These are phyloP conservation scores for Melampsora larici-populina DNA, from an alignment of 1,284 basidiomycete genomes.

Conservation along the genomic window DNA sequence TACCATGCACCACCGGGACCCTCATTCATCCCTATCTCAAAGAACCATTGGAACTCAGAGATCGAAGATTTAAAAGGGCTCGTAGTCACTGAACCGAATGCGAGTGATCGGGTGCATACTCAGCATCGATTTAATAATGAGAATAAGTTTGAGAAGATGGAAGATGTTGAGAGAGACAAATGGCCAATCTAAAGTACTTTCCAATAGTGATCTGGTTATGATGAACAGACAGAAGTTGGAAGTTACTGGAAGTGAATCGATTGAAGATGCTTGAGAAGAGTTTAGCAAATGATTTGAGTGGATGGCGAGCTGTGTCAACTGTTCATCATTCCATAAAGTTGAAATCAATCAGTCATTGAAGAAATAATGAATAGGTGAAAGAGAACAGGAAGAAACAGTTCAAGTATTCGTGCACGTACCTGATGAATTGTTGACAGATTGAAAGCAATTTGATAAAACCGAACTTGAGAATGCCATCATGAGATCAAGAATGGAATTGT, in stretches of 20 bases:
- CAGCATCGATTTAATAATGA: conserved; percentile 55
- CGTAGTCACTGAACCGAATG: conserved; percentile 57
- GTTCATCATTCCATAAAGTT: not conserved
- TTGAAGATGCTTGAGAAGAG: too few relatives aligned
- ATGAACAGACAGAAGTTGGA: too few relatives aligned
- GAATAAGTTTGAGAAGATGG: too few relatives aligned
- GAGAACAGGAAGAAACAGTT: not conserved
- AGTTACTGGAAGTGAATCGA: too few relatives aligned
- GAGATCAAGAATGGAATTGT: conserved; percentile 26
- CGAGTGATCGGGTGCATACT: conserved; percentile 56
- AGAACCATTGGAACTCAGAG: too few relatives aligned
- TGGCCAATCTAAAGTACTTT: too few relatives aligned
- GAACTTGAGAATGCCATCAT: conserved; percentile 13
- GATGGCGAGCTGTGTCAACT: not conserved
- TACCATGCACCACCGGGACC: too few relatives aligned
- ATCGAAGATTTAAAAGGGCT: conserved; percentile 53
- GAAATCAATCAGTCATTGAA: not conserved
- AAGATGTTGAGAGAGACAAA: too few relatives aligned
- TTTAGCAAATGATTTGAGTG: too few relatives aligned
- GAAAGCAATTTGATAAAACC: conserved; percentile 17
- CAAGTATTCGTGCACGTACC: not conserved
- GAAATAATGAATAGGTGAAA: not conserved
- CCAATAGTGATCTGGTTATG: too few relatives aligned
- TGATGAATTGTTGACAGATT: not conserved
- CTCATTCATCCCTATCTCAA: too few relatives aligned